Evolutionary conservation across 129 eudicot genomes (phyloP), one percentile per base, ranked within the genome.

Genomic region (Deinandra increscens): DNA sequence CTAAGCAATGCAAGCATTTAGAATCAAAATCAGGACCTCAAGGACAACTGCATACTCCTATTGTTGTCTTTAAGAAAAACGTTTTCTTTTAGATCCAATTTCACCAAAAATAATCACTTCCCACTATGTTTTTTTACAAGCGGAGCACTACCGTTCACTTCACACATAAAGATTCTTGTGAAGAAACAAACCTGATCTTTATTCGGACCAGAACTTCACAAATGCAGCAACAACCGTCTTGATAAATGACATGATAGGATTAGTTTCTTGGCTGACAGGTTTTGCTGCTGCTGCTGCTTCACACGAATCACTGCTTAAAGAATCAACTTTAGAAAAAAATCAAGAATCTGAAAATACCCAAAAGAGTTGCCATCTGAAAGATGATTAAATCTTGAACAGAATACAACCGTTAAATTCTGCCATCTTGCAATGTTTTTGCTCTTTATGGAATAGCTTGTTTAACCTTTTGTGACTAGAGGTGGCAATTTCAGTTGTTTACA

Each of bases 191-290:
- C 81, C 81, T 76, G 65, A 36, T 49, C 14, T 26, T 33, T 66
- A 90, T 46, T 85, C 82, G 36, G 89, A 81, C 91, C 85, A 87
- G 45, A 90, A 81, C 68, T 87, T 90, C 84, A 77, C 66, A n/a
- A 90, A 81, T 4, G 91, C 78, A 26, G 79, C 54, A 29, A 84
- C 66, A 22, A 74, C 79, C 10, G 88, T 81, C 77, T 87, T 85
- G 51, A 87, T 37, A 5, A 81, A 73, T 33, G 82, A 79, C 69
- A 84, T 22, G 17, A 85, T 58, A 2, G 88, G 81, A 60, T 84
- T 91, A 17, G 58, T 61, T 78, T 84, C 86, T 20, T 60, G 71
- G 42, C 64, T 64, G 31, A 53, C 56, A 37, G 82, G 62, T 72
- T 80, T 84, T 67, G 51, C 66, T 34, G 87, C 60, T 76, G 38